Percentiles rank a stretch among this genome's conserved stretches.
Conservation (phyloP, 768 basidiomycete genomes). For the Tylopilus plumbeoviolaceoides region DNA sequence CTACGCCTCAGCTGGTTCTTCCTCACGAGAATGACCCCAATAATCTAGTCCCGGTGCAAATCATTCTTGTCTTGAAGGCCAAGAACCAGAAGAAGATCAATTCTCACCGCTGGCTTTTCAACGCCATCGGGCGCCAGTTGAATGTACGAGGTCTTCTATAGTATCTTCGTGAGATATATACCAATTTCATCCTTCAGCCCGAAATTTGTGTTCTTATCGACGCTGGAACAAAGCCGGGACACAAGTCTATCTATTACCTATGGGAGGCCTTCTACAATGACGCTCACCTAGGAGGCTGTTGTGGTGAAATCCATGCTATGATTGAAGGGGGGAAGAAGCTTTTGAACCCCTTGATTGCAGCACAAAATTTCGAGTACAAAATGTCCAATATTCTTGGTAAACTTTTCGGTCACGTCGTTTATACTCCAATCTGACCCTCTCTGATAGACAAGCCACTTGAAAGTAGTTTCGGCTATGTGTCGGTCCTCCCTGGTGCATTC, state of each 20-base stretch:
- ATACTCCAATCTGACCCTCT: conserved; percentile 6
- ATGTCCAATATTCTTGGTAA: conserved; percentile 93
- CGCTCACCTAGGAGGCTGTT: conserved; percentile 76
- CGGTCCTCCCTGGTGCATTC: conserved; percentile 94
- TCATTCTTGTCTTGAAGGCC: conserved; percentile 88
- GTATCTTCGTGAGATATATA: background rate
- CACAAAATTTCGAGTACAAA: conserved; percentile 97
- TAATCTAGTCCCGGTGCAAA: conserved; percentile 89
- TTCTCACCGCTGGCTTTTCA: conserved; percentile 94
- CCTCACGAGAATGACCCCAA: conserved; percentile 88
- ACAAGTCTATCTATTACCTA: conserved; percentile 92
- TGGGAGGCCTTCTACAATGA: conserved; percentile 92
- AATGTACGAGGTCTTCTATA: conserved; percentile 39
- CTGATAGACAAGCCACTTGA: conserved; percentile 83
- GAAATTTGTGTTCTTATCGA: conserved; percentile 91
- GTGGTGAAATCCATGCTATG: conserved; percentile 97
- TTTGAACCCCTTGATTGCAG: conserved; percentile 87
- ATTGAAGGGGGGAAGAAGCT: conserved; percentile 89
- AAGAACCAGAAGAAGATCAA: conserved; percentile 97
- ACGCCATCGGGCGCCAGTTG: conserved; percentile 81
- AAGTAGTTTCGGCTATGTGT: conserved; percentile 93
- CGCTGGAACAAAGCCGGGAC: conserved; percentile 95
- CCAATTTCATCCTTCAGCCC: conserved; percentile 48
- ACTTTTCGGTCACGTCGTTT: conserved; percentile 8
- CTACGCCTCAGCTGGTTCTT: conserved; percentile 85